These are phyloP conservation scores for Symbiodinium pilosum DNA, from an alignment of 73 alveolate species.

Conservation along the genomic window DNA sequence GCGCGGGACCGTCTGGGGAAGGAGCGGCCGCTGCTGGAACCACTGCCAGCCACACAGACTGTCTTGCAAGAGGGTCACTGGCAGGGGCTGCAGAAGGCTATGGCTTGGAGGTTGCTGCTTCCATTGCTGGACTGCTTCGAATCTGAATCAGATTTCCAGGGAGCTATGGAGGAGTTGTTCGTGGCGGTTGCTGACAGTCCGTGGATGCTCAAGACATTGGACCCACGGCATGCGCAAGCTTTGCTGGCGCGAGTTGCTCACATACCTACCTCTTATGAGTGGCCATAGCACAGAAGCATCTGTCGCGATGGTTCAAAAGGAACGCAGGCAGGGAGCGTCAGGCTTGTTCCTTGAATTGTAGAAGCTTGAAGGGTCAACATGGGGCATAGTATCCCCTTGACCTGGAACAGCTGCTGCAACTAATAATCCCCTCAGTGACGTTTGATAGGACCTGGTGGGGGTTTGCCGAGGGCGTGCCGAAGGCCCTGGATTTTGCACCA, in stretches of 20 bases:
- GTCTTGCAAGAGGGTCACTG: constrained; percentile 54
- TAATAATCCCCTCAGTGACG: too few relatives aligned
- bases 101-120: constrained; percentile 79
- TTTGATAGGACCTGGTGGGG: constrained; percentile 86
- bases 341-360: too few relatives aligned
- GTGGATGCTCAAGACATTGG: constrained; percentile 65
- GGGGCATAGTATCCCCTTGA: too few relatives aligned
- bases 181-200: constrained; percentile 81
- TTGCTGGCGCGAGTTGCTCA: constrained; percentile 46
- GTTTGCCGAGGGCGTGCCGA: constrained; percentile 75
- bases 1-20: constrained; percentile 35
- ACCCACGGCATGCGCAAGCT: constrained; percentile 51
- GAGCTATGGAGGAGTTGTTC: constrained; percentile 69
- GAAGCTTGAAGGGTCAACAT: too few relatives aligned
- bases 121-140: constrained; percentile 66
- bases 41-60: constrained; percentile 85
- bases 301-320: too few relatives aligned
- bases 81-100: constrained; percentile 29
- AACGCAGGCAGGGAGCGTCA: too few relatives aligned
- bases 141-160: constrained; percentile 79
- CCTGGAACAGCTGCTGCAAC: too few relatives aligned
- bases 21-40: constrained; percentile 62
- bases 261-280: constrained; percentile 22
- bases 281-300: neutral
- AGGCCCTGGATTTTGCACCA: neutral